Percentiles rank a stretch among this genome's conserved stretches.
phyloP scores from a whole-genome alignment of 1,284 basidiomycete species.

The Omphalotus olearius region DNA sequence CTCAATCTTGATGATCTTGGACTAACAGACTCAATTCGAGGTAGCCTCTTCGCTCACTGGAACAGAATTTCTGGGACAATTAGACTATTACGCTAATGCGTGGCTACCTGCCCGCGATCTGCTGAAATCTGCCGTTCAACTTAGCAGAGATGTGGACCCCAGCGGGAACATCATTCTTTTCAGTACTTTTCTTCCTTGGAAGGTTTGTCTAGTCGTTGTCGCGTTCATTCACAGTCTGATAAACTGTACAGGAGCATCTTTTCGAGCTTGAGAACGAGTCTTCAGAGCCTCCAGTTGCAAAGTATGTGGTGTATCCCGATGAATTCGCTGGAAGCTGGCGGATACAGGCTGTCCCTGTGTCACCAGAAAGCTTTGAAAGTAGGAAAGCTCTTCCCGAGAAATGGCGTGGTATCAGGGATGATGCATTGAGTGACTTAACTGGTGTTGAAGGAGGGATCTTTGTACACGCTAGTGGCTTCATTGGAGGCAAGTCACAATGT shows the following conservation, averaged over 20 bases:
- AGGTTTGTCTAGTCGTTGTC: conserved; percentile 43
- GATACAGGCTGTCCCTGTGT: conserved; percentile 86
- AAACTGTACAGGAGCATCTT: conserved; percentile 73
- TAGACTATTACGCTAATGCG: conserved; percentile 82
- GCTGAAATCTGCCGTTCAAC: conserved; percentile 64
- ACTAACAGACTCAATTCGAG: conserved; percentile 62
- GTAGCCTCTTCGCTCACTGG: conserved; percentile 84
- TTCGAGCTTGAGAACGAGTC: conserved; percentile 78
- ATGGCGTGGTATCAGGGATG: conserved; percentile 92
- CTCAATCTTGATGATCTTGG: not conserved
- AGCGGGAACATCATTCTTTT: conserved; percentile 82
- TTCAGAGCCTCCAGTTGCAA: conserved; percentile 41
- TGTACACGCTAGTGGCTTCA: conserved; percentile 94
- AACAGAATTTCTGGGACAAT: conserved; percentile 77
- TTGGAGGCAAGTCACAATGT: conserved; percentile 64
- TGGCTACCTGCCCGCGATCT: conserved; percentile 93
- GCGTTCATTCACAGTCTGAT: not conserved
- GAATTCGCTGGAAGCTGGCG: conserved; percentile 81
- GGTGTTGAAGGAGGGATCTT: conserved; percentile 88
- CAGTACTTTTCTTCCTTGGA: conserved; percentile 83
- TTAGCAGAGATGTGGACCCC: conserved; percentile 61
- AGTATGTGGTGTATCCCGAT: conserved; percentile 93
- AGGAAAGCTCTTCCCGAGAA: conserved; percentile 89
- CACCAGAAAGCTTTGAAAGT: conserved; percentile 83
- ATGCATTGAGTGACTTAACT: conserved; percentile 66